Evolutionary conservation across 352 stramenopile species (phyloP), one percentile per base, ranked within the genome.

Genomic region (Pythium oligandrum): DNA sequence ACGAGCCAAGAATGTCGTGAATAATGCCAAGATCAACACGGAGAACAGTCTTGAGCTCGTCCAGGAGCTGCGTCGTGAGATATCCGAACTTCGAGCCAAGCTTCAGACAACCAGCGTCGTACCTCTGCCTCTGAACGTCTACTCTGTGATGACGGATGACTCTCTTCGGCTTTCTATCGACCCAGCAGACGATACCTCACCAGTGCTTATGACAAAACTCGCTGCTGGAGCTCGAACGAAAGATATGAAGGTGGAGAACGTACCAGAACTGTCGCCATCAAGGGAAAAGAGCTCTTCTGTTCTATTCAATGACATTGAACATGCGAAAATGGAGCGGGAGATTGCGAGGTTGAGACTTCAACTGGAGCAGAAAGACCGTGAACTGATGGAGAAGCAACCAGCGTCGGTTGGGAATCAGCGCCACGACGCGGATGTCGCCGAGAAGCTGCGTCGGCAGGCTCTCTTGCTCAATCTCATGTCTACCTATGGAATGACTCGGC

Each of bases 1-100:
- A 39, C 79, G 82, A 10, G 68, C 73, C 6, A 91, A 82, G 52
- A 78, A 58, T 34, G 65, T 83, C 6, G 58, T 78, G 11, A 85
- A 78, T 39, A 62, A 53, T 31, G 48, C 48, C 30, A 72, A 65
- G 47, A 47, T 79, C 30, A 82, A 83, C 37, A 49, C 48, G 4
- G 63, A 78, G 33, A 66, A 61, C 40, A 60, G 51, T 49, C 37
- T 68, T 4, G 63, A 78, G 26, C 48, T 76, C 0, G 63, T 73
- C 1, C 55, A 72, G 6, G 65, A 65, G 9, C 63, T 85, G 11
- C 45, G 63, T 1, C 48, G 54, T 2, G 75, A 86, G 38, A 70
- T 71, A 9, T 63, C 51, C 1, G 65, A 83, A n/a, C 65, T 88
- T 10, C 75, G 73, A 40, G 64, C 53, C 1, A 75, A 59, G 32